A percentile compares a stretch with the other conserved stretches of the same genome.
phyloP scores from a whole-genome alignment of 2,329 filamentous ascomycete genomes.

The Cladosporium sphaerospermum region DNA sequence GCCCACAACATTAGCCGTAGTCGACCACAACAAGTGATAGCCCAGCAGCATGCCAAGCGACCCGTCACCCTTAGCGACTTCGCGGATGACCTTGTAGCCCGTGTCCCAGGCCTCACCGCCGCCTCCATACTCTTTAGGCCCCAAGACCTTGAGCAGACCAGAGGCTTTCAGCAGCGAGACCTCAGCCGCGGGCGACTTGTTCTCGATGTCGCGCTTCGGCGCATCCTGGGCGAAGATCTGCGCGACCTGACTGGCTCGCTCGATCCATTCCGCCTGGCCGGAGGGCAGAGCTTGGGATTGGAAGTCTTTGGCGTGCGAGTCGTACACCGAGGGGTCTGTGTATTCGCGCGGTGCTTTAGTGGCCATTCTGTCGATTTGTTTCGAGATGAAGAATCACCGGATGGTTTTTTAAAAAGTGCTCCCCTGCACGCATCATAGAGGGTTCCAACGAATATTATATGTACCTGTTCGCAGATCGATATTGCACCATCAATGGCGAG shows the following conservation, averaged over 20 bases:
- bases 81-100: constrained; percentile 54
- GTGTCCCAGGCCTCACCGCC: constrained; percentile 50
- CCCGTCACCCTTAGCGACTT: constrained; percentile 59
- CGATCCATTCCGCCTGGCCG: constrained; percentile 41
- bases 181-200: constrained; percentile 48
- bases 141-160: constrained; percentile 46
- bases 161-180: constrained; percentile 47
- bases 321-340: constrained; percentile 24
- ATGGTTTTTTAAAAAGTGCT: background rate
- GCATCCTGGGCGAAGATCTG: constrained; percentile 47
- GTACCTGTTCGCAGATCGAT: background rate
- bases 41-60: constrained; percentile 60
- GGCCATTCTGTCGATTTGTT: background rate
- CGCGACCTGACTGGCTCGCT: constrained; percentile 44
- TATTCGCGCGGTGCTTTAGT: constrained; percentile 14
- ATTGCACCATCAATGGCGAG: constrained; percentile 2
- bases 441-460: background rate
- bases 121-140: constrained; percentile 46
- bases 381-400: background rate
- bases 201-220: constrained; percentile 43
- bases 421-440: background rate
- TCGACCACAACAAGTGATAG: constrained; percentile 60
- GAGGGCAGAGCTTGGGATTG: constrained; percentile 30
- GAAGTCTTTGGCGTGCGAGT: constrained; percentile 20
- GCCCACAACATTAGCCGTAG: constrained; percentile 55